Base-by-base conservation (phyloP, 1,284 basidiomycete genomes). In the Irpex sp. region DNA sequence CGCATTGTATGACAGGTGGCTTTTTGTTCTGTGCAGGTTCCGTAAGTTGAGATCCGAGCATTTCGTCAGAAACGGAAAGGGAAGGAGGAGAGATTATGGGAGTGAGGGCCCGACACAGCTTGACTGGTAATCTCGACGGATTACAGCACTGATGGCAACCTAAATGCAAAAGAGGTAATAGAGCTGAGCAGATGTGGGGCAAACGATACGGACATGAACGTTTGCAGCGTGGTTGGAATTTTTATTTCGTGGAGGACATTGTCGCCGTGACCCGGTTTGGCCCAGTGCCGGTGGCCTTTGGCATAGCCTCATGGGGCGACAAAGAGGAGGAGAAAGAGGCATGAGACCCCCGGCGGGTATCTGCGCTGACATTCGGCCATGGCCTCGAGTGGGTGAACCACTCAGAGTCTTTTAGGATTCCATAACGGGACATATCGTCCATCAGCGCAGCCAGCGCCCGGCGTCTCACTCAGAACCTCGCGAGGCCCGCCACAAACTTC, bases 11-110 rank as follows among this genome's bases (percentile, higher is more conserved):
- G 77, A 74, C 73, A 76, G 67, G 69, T 67, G 63, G 61, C 64
- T 67, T 71, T 69, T 75, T 76, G 73, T 77, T 73, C 61, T 67
- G 63, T 60, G 57, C 49, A 58, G 59, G 49, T 68, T 68, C 67
- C 67, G 68, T 68, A 71, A 74, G 66, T 68, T 70, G 73, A 73
- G 77, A 80, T 78, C 74, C 75, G 73, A 72, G 33, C 69, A 70
- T 69, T 71, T 69, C 23, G 23, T 23, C 23, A 23, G 23, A 23
- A 68, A 72, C 54, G 65, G 70, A 58, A 68, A 71, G 71, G 71
- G 69, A 67, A 67, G 69, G 36, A 21, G 56, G 71, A 73, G 19
- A 28, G 52, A 36, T 28, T 73, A 69, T 75, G 77, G 78, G 68
- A 78, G 73, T 70, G 64, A 23, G 63, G 78, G 67, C 58, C 71